These are phyloP conservation scores for Colletotrichum cuscutae DNA, from an alignment of 2,329 filamentous ascomycete genomes.

Conservation along the genomic window DNA sequence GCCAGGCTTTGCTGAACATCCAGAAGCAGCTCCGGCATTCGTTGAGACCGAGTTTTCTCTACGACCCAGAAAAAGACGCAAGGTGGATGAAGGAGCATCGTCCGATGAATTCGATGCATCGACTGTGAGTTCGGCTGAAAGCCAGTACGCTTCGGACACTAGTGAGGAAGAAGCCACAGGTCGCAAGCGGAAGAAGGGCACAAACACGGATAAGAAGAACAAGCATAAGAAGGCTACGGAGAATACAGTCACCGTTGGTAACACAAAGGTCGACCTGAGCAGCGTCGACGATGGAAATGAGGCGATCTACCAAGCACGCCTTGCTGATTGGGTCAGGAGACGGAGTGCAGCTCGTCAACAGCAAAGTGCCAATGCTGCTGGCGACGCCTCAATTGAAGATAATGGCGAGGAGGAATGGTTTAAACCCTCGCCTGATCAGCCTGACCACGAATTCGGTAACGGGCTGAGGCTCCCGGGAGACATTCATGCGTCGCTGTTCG, in stretches of 20 bases:
- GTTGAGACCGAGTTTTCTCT: constrained; percentile 66
- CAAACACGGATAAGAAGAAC: constrained; percentile 45
- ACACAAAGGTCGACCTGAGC: constrained; percentile 59
- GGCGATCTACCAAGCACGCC: constrained; percentile 77
- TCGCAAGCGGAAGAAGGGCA: constrained; percentile 55
- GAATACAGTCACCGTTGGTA: constrained; percentile 38
- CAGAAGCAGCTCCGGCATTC: constrained; percentile 43
- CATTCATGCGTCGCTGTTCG: constrained; percentile 90
- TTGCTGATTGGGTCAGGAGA: constrained; percentile 78
- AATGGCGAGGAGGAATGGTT: constrained; percentile 75
- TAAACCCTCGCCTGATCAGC: constrained; percentile 83
- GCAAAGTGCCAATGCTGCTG: constrained; percentile 42
- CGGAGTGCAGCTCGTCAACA: constrained; percentile 54
- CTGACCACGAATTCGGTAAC: constrained; percentile 80
- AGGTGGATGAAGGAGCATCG: constrained; percentile 48
- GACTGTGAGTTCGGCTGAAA: constrained; percentile 35
- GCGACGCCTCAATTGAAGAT: constrained; percentile 53
- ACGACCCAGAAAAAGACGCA: constrained; percentile 67
- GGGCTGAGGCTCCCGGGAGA: constrained; percentile 88
- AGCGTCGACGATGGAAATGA: constrained; percentile 91
- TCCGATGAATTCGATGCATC: constrained; percentile 59
- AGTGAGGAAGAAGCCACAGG: constrained; percentile 52
- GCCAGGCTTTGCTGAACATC: constrained; percentile 74
- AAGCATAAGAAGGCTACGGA: constrained; percentile 43
- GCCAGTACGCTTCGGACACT: constrained; percentile 45